Evolutionary conservation across 257 asterid species (phyloP).

Genomic region (Nemophila menziesii): DNA sequence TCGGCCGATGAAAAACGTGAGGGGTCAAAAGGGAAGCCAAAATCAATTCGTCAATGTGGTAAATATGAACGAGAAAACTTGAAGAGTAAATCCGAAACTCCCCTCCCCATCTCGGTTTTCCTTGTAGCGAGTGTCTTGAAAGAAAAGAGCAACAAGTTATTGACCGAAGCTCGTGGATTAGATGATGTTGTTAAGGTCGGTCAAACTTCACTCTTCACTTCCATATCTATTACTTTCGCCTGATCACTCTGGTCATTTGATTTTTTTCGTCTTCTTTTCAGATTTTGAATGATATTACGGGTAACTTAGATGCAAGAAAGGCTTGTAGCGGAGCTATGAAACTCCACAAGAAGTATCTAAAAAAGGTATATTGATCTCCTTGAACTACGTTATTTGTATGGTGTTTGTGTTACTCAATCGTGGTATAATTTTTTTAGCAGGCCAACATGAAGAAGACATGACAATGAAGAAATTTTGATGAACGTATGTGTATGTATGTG

Average conservation of each 20-base stretch:
- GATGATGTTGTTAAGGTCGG: conserved; percentile 82
- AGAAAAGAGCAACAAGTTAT: conserved; percentile 57
- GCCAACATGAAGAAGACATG: background rate
- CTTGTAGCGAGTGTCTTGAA: conserved; percentile 83
- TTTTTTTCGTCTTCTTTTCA: conserved; percentile 12
- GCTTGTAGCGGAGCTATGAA: conserved; percentile 72
- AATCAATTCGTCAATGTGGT: conserved; percentile 51
- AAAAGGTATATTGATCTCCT: conserved; percentile 31
- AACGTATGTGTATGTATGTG: background rate
- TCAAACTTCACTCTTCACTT: background rate
- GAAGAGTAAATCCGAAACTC: conserved; percentile 41
- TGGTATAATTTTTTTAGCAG: background rate
- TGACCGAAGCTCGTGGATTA: conserved; percentile 75
- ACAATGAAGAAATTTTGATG: background rate
- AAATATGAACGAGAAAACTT: conserved; percentile 61
- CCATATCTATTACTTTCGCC: background rate
- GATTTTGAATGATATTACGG: conserved; percentile 77
- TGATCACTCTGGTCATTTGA: background rate
- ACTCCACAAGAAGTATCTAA: conserved; percentile 80
- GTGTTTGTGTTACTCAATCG: background rate
- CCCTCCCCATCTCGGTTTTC: conserved; percentile 77
- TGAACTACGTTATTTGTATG: no score
- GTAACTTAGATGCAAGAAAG: conserved; percentile 68
- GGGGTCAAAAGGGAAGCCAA: conserved; percentile 45
- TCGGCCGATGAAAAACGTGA: conserved; percentile 32